Evolutionary conservation across 768 basidiomycete species (phyloP), one percentile per base, ranked within the genome.

Genomic region (Kwoniella pini): DNA sequence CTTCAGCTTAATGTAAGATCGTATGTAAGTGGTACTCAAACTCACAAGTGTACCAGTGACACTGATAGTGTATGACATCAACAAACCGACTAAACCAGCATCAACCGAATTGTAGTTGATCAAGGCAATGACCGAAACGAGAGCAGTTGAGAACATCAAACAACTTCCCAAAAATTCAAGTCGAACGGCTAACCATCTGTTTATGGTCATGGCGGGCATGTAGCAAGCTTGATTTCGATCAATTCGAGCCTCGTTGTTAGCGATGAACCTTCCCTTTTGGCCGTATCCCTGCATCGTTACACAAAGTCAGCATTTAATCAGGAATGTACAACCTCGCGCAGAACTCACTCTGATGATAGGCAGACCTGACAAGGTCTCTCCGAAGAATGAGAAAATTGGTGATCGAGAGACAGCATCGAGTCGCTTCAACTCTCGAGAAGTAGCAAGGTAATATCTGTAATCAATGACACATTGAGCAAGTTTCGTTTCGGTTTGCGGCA

Each of bases 141-240:
- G 42, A 3, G 88, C 87, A 1, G 88, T 86, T 10, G 86, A 81
- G 51, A 91, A 81, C 64, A 95, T 90, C 66, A 94, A 87, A 68
- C 86, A 77, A 7, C 87, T 84, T 13, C 92, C 92, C 15, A 93
- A 85, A 62, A 91, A 87, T 67, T 95, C 92, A 15, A 95, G 81
- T 19, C 91, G 83, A 10, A 91, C 82, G 0, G 89, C 87, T 12
- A 94, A 83, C 91, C 90, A 95, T 62, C 80, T 67, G 57, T 76
- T 73, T 49, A 76, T 71, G 22, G 68, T 69, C 56, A 87, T 86
- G 50, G 87, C 87, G 0, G 87, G 85, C 17, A 88, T 80, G 68
- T 83, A 84, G 64, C 83, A 91, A 54, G 91, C 86, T 69, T 92
- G 89, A 71, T 95, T 95, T 24, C 87, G 84, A 71, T 96, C 92